Evolutionary conservation across 164 flowering plant species (phyloP), one percentile per base, ranked within the genome.

Genomic region (Kingdonia uniflora): DNA sequence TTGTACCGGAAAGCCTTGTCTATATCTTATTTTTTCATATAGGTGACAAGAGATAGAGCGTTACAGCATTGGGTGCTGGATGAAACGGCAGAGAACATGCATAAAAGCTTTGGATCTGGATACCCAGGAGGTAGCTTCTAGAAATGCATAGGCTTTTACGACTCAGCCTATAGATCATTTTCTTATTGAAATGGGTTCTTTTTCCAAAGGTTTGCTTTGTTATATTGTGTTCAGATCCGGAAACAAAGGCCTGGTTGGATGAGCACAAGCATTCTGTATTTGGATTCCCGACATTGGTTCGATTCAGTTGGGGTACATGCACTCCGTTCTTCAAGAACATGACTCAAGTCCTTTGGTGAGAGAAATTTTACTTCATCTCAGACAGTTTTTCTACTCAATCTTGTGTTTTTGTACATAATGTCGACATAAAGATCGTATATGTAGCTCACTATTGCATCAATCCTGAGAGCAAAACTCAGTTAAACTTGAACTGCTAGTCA

Each of bases 271-370:
- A 87, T 60, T 25, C 77, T 0, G 70, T 90, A 39, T 90, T 90
- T 71, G 97, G 97, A 54, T 90, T 90, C 72, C 97, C 97, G 25
- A 57, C 81, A 40, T 55, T 90, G 65, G 97, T 87, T 21, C 95
- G 97, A 15, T 90, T 90, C 75, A 87, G 97, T 57, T 90, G 97
- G 97, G 97, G 83, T 21, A 90, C 97, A 46, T 90, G 97, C 80
- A 77, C 69, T 53, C 46, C 95, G 26, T 80, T 71, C 68, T 73
- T 69, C 73, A 84, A 85, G 63, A 75, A 81, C 50, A 41, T 49
- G 38, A 80, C 67, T 51, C 80, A 84, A 71, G 97, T 90, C 19
- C 40, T 75, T 52, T 90, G 97, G 95, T 90, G 56, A 79, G 87
- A 66, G 41, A 49, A 38, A 16, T 17, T 58, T 21, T 40, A 26